These are phyloP conservation scores for Quercus bicolor DNA, from an alignment of 306 rosid genomes.

Conservation along the genomic window DNA sequence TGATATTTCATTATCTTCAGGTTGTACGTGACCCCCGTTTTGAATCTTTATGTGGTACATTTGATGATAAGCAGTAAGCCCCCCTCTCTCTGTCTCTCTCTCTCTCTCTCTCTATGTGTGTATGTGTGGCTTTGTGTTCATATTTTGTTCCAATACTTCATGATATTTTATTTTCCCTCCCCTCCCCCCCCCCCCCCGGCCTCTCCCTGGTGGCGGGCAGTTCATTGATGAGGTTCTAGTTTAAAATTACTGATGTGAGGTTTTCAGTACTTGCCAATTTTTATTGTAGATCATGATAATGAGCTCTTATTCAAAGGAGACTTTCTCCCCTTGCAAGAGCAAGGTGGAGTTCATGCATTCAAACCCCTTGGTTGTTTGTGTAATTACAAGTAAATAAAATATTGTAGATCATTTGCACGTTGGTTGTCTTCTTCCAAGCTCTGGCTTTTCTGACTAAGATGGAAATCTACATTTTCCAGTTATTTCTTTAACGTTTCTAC, in stretches of 20 bases:
- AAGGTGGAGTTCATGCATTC: no score
- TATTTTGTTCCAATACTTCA: not conserved
- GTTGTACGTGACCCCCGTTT: conserved; percentile 77
- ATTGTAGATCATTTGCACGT: not conserved
- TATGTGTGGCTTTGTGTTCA: not conserved
- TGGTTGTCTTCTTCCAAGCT: not conserved
- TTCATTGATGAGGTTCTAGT: not conserved
- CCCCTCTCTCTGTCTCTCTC: not conserved
- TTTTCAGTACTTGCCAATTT: not conserved
- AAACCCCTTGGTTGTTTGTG: no score
- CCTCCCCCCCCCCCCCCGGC: no score
- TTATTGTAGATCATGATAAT: no score
- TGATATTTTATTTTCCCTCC: not conserved
- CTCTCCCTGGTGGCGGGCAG: no score
- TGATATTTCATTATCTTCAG: conserved; percentile 36
- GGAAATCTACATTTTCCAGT: not conserved
- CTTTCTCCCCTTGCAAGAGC: no score
- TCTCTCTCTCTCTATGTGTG: not conserved
- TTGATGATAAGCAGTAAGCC: conserved; percentile 64
- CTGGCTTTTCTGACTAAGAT: not conserved
- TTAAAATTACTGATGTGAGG: not conserved
- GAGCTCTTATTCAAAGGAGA: no score
- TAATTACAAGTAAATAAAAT: not conserved
- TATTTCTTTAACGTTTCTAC: not conserved
- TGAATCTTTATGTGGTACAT: conserved; percentile 69